Conservation (phyloP, 257 asterid species). For the Scutellaria galericulata region DNA sequence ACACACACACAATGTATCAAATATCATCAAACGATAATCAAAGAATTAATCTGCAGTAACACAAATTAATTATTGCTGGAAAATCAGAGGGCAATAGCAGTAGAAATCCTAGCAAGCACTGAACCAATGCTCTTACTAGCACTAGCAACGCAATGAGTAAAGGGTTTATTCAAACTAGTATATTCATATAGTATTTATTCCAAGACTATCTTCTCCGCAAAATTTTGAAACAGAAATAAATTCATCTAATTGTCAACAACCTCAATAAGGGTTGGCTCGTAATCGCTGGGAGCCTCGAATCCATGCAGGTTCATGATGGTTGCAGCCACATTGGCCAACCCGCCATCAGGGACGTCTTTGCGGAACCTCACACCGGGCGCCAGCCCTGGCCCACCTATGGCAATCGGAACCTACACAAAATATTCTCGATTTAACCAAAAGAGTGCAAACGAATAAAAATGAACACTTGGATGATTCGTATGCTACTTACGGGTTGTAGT, state of each 20-base stretch:
- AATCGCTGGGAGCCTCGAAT: conserved; percentile 75
- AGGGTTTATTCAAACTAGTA: conserved; percentile 32
- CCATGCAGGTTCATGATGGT: conserved; percentile 92
- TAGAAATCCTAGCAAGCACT: not conserved
- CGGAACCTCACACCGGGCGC: conserved; percentile 73
- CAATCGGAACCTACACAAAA: conserved; percentile 74
- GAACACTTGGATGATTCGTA: not conserved
- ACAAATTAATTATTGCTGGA: not conserved
- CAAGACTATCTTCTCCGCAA: conserved; percentile 18
- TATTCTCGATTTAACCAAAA: not conserved
- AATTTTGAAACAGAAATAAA: not conserved
- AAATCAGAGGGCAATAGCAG: not conserved
- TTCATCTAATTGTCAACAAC: conserved; percentile 59
- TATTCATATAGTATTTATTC: not conserved
- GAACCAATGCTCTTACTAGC: not conserved
- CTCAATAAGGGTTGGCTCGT: conserved; percentile 82
- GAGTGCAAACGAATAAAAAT: not conserved
- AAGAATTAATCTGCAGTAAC: too few relatives aligned
- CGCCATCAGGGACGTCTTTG: conserved; percentile 66
- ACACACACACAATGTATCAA: too few relatives aligned
- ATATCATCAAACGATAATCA: too few relatives aligned
- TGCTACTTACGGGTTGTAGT: conserved; percentile 71
- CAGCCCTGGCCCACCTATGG: conserved; percentile 89
- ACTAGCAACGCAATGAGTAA: not conserved
- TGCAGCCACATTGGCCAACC: conserved; percentile 91